Percentiles rank a stretch among this genome's conserved stretches.
Conservation (phyloP, 495 filamentous ascomycete genomes). For the Pseudoneurospora amorphoporcata region DNA sequence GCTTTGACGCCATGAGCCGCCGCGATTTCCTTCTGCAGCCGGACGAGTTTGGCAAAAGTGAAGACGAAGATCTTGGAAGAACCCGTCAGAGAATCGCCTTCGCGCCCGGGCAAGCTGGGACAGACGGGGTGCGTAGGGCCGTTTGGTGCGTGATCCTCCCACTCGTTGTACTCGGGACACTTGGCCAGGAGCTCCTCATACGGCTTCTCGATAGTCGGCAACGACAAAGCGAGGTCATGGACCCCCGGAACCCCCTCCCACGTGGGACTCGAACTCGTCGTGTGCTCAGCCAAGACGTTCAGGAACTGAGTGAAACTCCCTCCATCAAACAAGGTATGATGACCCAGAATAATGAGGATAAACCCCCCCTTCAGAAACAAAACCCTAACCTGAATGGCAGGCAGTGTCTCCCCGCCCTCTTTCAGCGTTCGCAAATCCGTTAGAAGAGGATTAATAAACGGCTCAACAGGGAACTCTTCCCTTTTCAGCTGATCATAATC, state of each 20-base stretch:
- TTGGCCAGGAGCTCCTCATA: neutral
- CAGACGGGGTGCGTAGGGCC: neutral
- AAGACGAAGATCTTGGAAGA: neutral
- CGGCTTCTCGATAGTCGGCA: neutral
- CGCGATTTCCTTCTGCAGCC: neutral
- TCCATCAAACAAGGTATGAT: conserved; percentile 26
- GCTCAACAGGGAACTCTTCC: conserved; percentile 20
- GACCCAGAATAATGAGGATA: conserved; percentile 22
- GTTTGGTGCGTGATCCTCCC: neutral
- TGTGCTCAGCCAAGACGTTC: neutral
- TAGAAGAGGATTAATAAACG: conserved; percentile 16
- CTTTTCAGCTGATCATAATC: conserved; percentile 13
- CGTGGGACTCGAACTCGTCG: neutral
- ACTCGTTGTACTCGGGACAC: neutral
- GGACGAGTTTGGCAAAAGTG: neutral
- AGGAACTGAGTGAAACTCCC: conserved; percentile 3
- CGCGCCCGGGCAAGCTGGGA: neutral
- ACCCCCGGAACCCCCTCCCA: neutral
- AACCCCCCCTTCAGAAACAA: conserved; percentile 22
- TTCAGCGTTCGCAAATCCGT: conserved; percentile 5
- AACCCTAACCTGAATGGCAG: conserved; percentile 19
- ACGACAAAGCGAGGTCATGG: neutral
- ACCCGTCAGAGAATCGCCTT: neutral
- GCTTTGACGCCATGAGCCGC: neutral
- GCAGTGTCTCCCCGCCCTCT: conserved; percentile 11